These are phyloP conservation scores for Polyporus tsugae DNA, from an alignment of 1,284 basidiomycete species.

Conservation along the genomic window DNA sequence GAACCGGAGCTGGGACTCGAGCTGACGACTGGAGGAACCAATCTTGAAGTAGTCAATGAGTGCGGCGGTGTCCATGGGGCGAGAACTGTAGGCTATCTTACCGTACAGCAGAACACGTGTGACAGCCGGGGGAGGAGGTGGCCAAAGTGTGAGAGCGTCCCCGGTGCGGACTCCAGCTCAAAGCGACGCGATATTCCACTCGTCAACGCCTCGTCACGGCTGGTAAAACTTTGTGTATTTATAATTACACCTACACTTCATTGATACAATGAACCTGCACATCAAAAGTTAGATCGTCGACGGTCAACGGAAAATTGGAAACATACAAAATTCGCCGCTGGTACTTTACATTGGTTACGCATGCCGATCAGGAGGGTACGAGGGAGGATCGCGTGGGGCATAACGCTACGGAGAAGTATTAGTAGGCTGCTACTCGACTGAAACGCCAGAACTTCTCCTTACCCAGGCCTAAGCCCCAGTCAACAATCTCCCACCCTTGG, in stretches of 20 bases:
- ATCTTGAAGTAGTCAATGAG: too few species aligned
- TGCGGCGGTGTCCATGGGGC: too few species aligned
- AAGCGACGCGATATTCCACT: not conserved
- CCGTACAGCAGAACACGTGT: too few species aligned
- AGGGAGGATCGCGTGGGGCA: too few species aligned
- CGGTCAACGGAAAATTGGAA: not conserved
- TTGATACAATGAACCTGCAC: not conserved
- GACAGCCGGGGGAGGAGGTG: not conserved
- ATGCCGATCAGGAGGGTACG: too few species aligned
- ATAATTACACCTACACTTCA: not conserved
- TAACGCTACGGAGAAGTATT: not conserved
- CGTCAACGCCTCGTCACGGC: too few species aligned
- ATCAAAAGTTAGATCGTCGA: not conserved
- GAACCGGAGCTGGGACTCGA: too few species aligned
- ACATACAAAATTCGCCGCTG: not conserved
- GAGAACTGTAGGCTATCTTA: too few species aligned
- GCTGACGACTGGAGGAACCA: too few species aligned
- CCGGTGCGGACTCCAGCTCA: too few species aligned
- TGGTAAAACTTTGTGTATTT: too few species aligned
- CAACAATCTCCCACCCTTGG: not conserved
- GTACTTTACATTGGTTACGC: not conserved
- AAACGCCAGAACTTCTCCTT: not conserved
- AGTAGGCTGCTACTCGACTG: not conserved
- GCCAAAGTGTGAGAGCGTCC: too few species aligned
- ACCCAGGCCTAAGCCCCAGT: not conserved